Base-by-base conservation (phyloP, 202 grass and related monocot species). In the Schoenoplectus tabernaemontani region DNA sequence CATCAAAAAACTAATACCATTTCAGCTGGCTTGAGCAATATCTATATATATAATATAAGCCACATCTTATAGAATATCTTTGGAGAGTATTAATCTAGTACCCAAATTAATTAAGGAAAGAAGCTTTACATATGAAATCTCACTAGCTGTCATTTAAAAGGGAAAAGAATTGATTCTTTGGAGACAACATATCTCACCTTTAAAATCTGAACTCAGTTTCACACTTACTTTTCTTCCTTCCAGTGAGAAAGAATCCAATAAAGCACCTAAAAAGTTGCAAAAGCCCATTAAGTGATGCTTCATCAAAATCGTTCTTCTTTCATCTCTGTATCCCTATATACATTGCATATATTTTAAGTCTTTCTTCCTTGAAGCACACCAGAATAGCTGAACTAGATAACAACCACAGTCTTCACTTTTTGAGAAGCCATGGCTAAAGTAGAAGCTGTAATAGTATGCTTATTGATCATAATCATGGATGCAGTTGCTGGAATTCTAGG, bases 401-500 rank as follows among this genome's bases (percentile, higher is more conserved):
- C 16, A 57, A 57, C 17, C 16, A 16, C 4, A 33, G 3, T 54
- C 71, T 76, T 76, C 47, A 51, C 50, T 76, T 34, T 9, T 15
- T 41, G 5, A 78, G 9, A 50, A 37, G 16, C 81, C 32, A 98
- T 98, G 96, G 91, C 83, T n/a, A 89, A 84, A 62, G 79, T 82
- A n/a, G 86, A 83, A 82, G 88, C 89, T 0, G 81, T 83, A 78
- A 77, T 95, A 61, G 70, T 98, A 6, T 98, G 91, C 53, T 63
- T 92, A 60, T 83, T 95, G 66, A 90, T 98, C n/a, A 58, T 95
- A 51, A 86, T 83, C 85, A 89, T 91, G 87, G 96, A 98, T 73
- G 67, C 69, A 26, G 64, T 63, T 79, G 96, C 91, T n/a, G 96
- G 96, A 23, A 78, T 98, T 57, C 84, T 98, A 32, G 96, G 91